Conservation (phyloP, 2,329 filamentous ascomycete species). For the Chaetomium strumarium region DNA sequence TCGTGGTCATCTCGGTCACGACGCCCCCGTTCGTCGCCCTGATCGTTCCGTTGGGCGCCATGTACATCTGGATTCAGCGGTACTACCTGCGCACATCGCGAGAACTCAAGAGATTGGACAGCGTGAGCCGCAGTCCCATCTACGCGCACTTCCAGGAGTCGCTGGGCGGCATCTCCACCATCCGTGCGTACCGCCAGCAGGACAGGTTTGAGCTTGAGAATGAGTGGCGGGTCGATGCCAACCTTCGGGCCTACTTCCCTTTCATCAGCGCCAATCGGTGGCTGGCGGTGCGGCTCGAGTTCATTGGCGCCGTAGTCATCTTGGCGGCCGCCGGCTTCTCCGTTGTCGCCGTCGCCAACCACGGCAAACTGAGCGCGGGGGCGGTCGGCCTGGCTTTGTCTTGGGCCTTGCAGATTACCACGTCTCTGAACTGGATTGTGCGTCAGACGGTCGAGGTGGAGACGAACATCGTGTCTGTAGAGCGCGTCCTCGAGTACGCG, state of each 20-base stretch:
- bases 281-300: constrained; percentile 91
- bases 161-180: constrained; percentile 87
- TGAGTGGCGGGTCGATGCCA: constrained; percentile 94
- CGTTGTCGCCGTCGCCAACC: constrained; percentile 69
- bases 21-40: constrained; percentile 76
- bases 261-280: constrained; percentile 92
- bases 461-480: constrained; percentile 99
- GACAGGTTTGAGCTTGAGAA: constrained; percentile 85
- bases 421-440: constrained; percentile 98
- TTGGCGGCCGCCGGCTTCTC: constrained; percentile 76
- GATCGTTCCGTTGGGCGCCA: constrained; percentile 70
- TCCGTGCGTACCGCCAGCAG: constrained; percentile 89
- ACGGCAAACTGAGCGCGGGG: constrained; percentile 60
- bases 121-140: constrained; percentile 90
- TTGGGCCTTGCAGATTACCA: constrained; percentile 93
- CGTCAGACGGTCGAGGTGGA: constrained; percentile 99
- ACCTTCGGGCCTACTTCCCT: constrained; percentile 89
- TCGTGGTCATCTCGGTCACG: constrained; percentile 74
- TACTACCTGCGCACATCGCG: constrained; percentile 96
- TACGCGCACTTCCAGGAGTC: constrained; percentile 99
- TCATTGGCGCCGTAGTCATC: constrained; percentile 92
- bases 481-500: constrained; percentile 94
- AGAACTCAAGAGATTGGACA: constrained; percentile 93
- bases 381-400: constrained; percentile 92
- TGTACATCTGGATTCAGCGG: constrained; percentile 91